Evolutionary conservation across 805 yeast species (phyloP).

Genomic region (Pichia pseudocactophila): DNA sequence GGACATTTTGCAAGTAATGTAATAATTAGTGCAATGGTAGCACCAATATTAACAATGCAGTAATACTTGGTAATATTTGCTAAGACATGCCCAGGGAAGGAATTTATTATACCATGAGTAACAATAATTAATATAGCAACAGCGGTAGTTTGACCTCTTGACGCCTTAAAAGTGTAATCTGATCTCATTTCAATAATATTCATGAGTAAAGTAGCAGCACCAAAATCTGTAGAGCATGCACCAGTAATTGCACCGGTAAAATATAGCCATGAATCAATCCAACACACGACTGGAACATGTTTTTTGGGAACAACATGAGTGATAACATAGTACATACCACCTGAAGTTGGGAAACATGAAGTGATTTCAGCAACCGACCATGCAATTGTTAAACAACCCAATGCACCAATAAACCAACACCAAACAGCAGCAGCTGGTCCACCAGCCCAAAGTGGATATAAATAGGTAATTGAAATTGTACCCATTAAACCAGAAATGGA

Average conservation of each 20-base stretch:
- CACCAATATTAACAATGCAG: conserved; percentile 41
- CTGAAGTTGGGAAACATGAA: conserved; percentile 44
- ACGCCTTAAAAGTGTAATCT: conserved; percentile 32
- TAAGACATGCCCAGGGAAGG: conserved; percentile 42
- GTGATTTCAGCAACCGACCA: conserved; percentile 41
- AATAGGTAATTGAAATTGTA: conserved; percentile 46
- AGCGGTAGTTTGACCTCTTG: conserved; percentile 39
- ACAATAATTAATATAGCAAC: conserved; percentile 41
- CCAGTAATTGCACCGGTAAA: conserved; percentile 42
- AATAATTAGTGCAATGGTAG: conserved; percentile 41
- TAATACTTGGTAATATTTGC: conserved; percentile 42
- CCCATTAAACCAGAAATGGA: conserved; percentile 61
- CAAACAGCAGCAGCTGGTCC: conserved; percentile 59
- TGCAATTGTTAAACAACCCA: conserved; percentile 48
- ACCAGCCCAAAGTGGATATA: conserved; percentile 40
- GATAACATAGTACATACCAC: conserved; percentile 42
- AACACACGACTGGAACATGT: conserved; percentile 42
- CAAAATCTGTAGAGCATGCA: conserved; percentile 44
- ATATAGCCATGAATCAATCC: conserved; percentile 48
- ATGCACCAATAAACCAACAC: conserved; percentile 52
- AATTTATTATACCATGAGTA: conserved; percentile 42
- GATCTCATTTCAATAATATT: conserved; percentile 35
- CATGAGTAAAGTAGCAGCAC: conserved; percentile 40
- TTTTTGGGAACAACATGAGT: conserved; percentile 40
- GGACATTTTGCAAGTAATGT: conserved; percentile 49